Evolutionary conservation across 1,139 yeast genomes (phyloP).

Genomic region (Blastobotrys raffinosifermentans): DNA sequence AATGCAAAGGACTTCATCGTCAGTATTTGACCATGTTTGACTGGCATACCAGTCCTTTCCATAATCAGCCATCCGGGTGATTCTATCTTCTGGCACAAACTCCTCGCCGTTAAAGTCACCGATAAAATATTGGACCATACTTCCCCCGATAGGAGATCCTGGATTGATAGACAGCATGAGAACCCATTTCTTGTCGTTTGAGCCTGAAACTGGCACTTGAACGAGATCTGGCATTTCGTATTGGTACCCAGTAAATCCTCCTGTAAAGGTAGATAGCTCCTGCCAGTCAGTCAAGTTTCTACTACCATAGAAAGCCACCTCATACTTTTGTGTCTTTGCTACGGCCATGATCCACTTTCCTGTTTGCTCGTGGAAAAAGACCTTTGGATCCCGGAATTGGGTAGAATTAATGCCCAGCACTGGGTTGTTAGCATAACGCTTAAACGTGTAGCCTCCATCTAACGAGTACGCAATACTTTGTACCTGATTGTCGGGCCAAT

Average conservation of each 20-base stretch:
- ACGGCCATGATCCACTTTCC: constrained; percentile 36
- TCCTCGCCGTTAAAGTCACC: constrained; percentile 38
- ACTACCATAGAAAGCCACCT: constrained; percentile 32
- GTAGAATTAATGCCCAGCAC: constrained; percentile 30
- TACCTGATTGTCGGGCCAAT: constrained; percentile 23
- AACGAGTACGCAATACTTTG: constrained; percentile 34
- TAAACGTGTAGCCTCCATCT: constrained; percentile 36
- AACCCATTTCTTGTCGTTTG: constrained; percentile 12
- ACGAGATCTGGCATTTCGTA: constrained; percentile 57
- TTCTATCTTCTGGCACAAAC: constrained; percentile 29
- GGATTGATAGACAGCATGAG: constrained; percentile 38
- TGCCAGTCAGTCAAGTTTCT: constrained; percentile 31
- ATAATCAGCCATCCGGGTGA: constrained; percentile 29
- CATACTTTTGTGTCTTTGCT: constrained; percentile 34
- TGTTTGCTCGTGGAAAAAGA: constrained; percentile 34
- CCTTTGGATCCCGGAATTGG: constrained; percentile 40
- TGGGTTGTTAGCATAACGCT: constrained; percentile 31
- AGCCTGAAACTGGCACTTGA: constrained; percentile 22
- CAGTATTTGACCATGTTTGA: constrained; percentile 28
- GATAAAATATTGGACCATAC: constrained; percentile 35
- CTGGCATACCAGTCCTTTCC: constrained; percentile 50
- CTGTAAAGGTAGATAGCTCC: constrained; percentile 29
- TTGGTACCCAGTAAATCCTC: constrained; percentile 35
- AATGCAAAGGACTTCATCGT: constrained; percentile 28
- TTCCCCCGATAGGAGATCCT: constrained; percentile 44